Evolutionary conservation across 2,329 filamentous ascomycete species (phyloP), one percentile per base, ranked within the genome.

Genomic region (Ascomycota sp.): DNA sequence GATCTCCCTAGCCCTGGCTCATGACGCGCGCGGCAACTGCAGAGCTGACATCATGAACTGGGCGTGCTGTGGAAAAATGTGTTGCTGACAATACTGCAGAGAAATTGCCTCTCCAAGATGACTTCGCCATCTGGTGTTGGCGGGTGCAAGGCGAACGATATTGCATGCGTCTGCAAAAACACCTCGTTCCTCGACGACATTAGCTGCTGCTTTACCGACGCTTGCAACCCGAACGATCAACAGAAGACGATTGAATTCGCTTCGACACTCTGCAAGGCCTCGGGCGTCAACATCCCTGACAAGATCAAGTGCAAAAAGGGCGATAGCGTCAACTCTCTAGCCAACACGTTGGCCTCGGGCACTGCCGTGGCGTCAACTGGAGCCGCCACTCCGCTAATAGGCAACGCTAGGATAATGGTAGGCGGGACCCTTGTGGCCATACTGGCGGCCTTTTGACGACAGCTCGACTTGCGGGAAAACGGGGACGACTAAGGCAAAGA

Each of bases 121-220:
- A 50, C 49, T 19, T 40, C 36, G 17, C 49, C 48, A 26, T 38
- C 31, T 13, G 37, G 38, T 24, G 51, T 59, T 31, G 53, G 44
- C 30, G 53, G 48, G 37, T 59, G 56, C 43, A 40, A 39, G 20
- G 35, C 42, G 27, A 37, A 53, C 40, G 52, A 57, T 43, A 43
- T 55, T 34, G 41, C 37, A 31, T 59, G 56, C 43, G 46, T 59
- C 40, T 59, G 56, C 48, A 42, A 39, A 40, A 56, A 56, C 46
- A 28, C 38, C 28, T 32, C 45, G 26, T 58, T 59, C 47, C 44
- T 59, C 32, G 36, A 40, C 36, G 39, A 38, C 36, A 55, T 59
- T 28, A 51, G 55, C 30, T 59, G 56, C 48, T 59, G 56, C 38
- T 44, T 59, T 30, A 40, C 41, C 25, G 40, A 42, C 22, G 37